Evolutionary conservation across 345 rosid genomes (phyloP).

Genomic region (Euphorbia tirucalli): DNA sequence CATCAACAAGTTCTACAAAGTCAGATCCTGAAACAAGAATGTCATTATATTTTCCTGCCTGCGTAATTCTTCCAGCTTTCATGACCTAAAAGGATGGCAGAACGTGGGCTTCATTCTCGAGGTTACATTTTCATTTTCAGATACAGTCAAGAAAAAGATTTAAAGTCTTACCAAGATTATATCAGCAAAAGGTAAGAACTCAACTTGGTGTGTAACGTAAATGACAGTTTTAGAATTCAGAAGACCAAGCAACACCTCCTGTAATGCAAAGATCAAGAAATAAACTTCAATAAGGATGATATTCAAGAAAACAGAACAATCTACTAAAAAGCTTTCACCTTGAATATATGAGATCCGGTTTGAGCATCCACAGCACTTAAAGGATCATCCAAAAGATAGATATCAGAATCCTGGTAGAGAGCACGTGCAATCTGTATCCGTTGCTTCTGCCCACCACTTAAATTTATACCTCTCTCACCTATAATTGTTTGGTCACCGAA

Average conservation of each 20-base stretch:
- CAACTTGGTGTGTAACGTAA: conserved; percentile 67
- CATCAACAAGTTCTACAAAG: conserved; percentile 68
- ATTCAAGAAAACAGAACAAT: background rate
- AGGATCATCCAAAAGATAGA: conserved; percentile 47
- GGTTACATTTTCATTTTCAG: background rate
- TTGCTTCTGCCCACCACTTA: conserved; percentile 48
- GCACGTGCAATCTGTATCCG: conserved; percentile 46
- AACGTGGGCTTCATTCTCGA: background rate
- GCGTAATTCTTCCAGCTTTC: conserved; percentile 71
- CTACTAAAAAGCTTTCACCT: conserved; percentile 7
- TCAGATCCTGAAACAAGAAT: conserved; percentile 57
- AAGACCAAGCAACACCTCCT: conserved; percentile 59
- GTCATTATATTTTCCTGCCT: conserved; percentile 68
- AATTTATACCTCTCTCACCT: conserved; percentile 48
- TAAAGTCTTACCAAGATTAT: conserved; percentile 49
- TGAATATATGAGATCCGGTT: conserved; percentile 35
- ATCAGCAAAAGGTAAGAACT: conserved; percentile 65
- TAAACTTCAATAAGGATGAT: background rate
- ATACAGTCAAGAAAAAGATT: background rate
- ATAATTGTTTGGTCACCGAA: conserved; percentile 46
- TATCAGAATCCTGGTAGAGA: conserved; percentile 41
- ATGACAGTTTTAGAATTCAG: conserved; percentile 50
- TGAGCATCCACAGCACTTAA: conserved; percentile 50
- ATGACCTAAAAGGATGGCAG: conserved; percentile 32
- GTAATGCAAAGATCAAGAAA: conserved; percentile 8